These are phyloP conservation scores for Arthrobotrys iridis DNA, from an alignment of 2,329 filamentous ascomycete genomes.

Conservation along the genomic window DNA sequence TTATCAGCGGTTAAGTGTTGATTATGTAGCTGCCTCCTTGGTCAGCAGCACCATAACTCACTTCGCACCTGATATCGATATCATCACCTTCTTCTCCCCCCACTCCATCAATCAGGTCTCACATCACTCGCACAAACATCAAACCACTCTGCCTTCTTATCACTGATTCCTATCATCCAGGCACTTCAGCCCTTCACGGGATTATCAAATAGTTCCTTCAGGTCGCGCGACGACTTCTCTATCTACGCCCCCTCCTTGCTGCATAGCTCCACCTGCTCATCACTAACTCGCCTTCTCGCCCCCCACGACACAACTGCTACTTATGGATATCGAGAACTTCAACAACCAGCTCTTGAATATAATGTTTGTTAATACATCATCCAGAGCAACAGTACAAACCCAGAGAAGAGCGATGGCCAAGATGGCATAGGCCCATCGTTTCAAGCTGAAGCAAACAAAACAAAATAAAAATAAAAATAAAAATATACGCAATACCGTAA, in stretches of 20 bases:
- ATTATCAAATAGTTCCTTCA: neutral
- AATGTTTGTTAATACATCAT: conserved; percentile 35
- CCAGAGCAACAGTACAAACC: conserved; percentile 32
- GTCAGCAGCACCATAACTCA: conserved; percentile 2
- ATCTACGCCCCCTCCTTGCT: neutral
- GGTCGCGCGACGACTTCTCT: conserved; percentile 14
- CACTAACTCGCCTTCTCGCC: neutral
- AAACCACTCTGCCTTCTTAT: neutral
- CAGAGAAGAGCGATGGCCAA: conserved; percentile 38
- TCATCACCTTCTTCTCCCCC: neutral
- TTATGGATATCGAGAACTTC: conserved; percentile 26
- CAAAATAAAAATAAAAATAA: neutral
- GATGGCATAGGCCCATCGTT: conserved; percentile 31
- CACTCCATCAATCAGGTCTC: neutral
- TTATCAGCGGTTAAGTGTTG: conserved; percentile 23
- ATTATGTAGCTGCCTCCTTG: neutral
- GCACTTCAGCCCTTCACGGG: neutral
- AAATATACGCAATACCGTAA: neutral
- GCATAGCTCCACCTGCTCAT: conserved; percentile 2
- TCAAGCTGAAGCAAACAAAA: neutral
- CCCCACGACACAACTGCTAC: neutral
- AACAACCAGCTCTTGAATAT: conserved; percentile 15
- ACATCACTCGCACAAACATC: conserved; percentile 1
- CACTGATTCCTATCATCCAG: conserved; percentile 19
- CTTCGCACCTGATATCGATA: neutral